Evolutionary conservation across 352 stramenopile genomes (phyloP), one percentile per base, ranked within the genome.

Genomic region (Globisporangium sylvaticum): DNA sequence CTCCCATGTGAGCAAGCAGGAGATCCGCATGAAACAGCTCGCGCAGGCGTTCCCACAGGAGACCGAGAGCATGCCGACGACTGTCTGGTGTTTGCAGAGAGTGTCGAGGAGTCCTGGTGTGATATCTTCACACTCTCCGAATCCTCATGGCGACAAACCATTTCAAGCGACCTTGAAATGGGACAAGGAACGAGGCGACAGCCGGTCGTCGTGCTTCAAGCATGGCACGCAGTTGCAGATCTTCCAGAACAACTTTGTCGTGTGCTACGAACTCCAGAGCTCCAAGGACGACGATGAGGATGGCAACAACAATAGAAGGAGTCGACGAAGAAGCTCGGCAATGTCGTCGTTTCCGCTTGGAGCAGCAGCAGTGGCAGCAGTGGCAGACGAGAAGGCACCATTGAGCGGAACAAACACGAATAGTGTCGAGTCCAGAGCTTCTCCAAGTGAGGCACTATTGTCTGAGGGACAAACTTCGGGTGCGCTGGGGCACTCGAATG

Each of bases 251-350:
- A 63, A 27, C 7, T 22, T 27, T 14, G 59, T 72, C 22, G 58
- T 79, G 12, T 76, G 69, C 60, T 76, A 79, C 52, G 64, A 79
- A 29, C 46, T 59, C 0, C 55, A 65, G 24, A 46, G 20, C 6
- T 34, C n/a, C n/a, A 63, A 62, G 27, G 34, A 62, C 39, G 55
- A 55, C 18, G 37, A 20, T 6, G 37, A 44, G 14, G 10, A 12
- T n/a, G 34, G 29, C 53, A 42, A 39, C 27, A 58, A 39, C 53
- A 58, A 25, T 15, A 58, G 53, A 32, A 27, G 15, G 52, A 34
- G 52, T 44, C 4, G 37, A 20, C 37, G 37, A 44, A 15, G 37
- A 6, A 44, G 37, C 37, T 44, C 37, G 15, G 37, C 37, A 4
- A 44, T 44, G 10, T 20, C 12, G 37, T 44, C 37, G 14, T 44